phyloP scores from a whole-genome alignment of 495 filamentous ascomycete genomes.

The Neurospora sp. region DNA sequence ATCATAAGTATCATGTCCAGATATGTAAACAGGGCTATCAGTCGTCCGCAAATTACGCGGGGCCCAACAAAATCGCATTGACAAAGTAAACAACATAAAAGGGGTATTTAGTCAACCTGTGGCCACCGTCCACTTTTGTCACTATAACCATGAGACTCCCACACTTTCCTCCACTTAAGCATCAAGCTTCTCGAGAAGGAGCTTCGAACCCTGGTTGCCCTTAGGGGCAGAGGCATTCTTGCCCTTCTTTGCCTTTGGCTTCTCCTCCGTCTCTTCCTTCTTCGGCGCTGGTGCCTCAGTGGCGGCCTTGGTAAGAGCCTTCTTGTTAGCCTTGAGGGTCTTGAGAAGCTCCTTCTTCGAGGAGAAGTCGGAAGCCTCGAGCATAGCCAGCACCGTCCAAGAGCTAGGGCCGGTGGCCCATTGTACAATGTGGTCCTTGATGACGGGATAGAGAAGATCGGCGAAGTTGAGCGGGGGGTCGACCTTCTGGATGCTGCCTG shows the following conservation, averaged over 20 bases:
- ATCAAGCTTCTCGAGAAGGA: neutral
- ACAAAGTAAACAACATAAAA: neutral
- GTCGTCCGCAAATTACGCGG: neutral
- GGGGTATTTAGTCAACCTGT: neutral
- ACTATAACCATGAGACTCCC: neutral
- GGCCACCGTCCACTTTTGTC: neutral
- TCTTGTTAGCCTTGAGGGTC: conserved; percentile 50
- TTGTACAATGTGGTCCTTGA: conserved; percentile 60
- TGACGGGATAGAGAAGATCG: conserved; percentile 61
- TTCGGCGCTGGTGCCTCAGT: conserved; percentile 30
- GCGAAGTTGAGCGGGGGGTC: conserved; percentile 77
- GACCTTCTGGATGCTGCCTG: conserved; percentile 55
- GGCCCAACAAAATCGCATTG: neutral
- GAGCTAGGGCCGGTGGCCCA: conserved; percentile 80
- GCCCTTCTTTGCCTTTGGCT: conserved; percentile 22
- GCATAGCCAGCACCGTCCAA: conserved; percentile 69
- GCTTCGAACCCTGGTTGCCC: conserved; percentile 44
- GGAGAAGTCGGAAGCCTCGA: conserved; percentile 71
- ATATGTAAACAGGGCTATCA: conserved; percentile 5
- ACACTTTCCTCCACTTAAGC: neutral
- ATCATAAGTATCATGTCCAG: neutral
- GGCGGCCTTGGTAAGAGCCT: conserved; percentile 38
- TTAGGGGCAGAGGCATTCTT: conserved; percentile 10
- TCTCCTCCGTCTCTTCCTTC: conserved; percentile 21
- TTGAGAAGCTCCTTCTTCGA: conserved; percentile 53